Evolutionary conservation across 768 basidiomycete genomes (phyloP).

Genomic region (Hygrocybe punicea): DNA sequence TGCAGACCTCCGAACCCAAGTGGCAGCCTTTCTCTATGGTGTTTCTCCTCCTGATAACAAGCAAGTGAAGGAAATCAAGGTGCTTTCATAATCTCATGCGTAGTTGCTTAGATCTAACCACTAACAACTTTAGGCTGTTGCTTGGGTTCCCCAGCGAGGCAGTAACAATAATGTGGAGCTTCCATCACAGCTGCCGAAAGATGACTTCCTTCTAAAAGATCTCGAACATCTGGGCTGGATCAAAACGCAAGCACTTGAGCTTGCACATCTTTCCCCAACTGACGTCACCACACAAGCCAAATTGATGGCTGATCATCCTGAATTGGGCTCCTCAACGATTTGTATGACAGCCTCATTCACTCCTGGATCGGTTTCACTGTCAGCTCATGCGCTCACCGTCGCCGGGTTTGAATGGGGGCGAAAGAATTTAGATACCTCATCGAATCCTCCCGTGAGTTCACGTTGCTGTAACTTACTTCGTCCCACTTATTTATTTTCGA

Average conservation of each 20-base stretch:
- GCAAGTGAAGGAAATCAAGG: slow-evolving; percentile 97
- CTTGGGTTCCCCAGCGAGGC: slow-evolving; percentile 97
- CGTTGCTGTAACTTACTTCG: not conserved
- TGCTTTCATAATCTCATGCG: slow-evolving; percentile 18
- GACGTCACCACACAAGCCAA: slow-evolving; percentile 95
- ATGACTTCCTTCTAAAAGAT: slow-evolving; percentile 93
- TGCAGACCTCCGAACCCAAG: slow-evolving; percentile 92
- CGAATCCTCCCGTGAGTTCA: slow-evolving; percentile 67
- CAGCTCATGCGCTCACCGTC: slow-evolving; percentile 85
- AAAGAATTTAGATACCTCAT: slow-evolving; percentile 84
- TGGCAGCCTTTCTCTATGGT: slow-evolving; percentile 92
- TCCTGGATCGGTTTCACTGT: slow-evolving; percentile 93
- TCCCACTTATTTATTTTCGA: slow-evolving; percentile 1
- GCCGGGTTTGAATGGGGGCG: slow-evolving; percentile 98
- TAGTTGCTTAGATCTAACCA: not conserved
- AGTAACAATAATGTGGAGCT: slow-evolving; percentile 94
- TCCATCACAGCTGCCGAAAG: slow-evolving; percentile 84
- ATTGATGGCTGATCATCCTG: slow-evolving; percentile 93
- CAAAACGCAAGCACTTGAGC: slow-evolving; percentile 93
- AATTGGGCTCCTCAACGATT: slow-evolving; percentile 91
- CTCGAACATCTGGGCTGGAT: slow-evolving; percentile 95
- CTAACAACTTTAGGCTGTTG: slow-evolving; percentile 59
- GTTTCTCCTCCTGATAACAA: slow-evolving; percentile 92
- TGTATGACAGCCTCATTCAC: slow-evolving; percentile 96
- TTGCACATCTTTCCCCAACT: slow-evolving; percentile 86